Evolutionary conservation across 495 filamentous ascomycete genomes (phyloP).

Genomic region (Lasiosphaeria miniovina): DNA sequence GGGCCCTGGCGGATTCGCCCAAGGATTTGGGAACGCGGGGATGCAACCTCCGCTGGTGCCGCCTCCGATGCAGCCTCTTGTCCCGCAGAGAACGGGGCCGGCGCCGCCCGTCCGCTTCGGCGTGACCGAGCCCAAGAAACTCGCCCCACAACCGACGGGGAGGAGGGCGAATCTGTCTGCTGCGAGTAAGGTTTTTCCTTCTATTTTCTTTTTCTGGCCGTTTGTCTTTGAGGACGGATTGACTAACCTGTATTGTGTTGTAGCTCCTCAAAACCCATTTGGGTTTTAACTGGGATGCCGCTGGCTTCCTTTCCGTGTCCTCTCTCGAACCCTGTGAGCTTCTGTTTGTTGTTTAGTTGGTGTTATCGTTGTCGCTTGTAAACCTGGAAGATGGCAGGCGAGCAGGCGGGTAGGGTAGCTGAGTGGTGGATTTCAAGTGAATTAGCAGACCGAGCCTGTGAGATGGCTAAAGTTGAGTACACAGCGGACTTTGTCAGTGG

Average conservation of each 20-base stretch:
- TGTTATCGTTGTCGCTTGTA: no score
- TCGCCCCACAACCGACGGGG: slow-evolving; percentile 87
- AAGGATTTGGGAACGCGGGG: slow-evolving; percentile 44
- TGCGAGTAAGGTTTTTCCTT: slow-evolving; percentile 77
- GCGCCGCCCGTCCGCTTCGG: slow-evolving; percentile 87
- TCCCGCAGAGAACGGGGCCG: slow-evolving; percentile 92
- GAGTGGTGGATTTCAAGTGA: no score
- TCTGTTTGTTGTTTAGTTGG: no score
- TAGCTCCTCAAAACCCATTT: slow-evolving; percentile 89
- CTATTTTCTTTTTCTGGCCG: slow-evolving; percentile 9
- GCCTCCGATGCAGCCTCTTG: slow-evolving; percentile 48
- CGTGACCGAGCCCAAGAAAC: slow-evolving; percentile 67
- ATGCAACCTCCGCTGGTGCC: slow-evolving; percentile 13
- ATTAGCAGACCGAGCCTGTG: no score
- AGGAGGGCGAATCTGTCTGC: slow-evolving; percentile 82
- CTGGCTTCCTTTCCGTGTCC: no score
- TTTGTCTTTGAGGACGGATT: neutral
- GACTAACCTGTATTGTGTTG: slow-evolving; percentile 16
- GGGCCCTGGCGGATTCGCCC: slow-evolving; percentile 56
- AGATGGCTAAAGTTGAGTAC: no score
- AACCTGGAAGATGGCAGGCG: no score
- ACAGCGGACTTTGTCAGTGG: no score
- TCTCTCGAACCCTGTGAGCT: no score
- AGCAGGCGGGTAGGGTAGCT: no score
- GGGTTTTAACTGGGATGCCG: slow-evolving; percentile 60